Conservation (phyloP, 768 basidiomycete species). For the Pulveroboletus sp. region DNA sequence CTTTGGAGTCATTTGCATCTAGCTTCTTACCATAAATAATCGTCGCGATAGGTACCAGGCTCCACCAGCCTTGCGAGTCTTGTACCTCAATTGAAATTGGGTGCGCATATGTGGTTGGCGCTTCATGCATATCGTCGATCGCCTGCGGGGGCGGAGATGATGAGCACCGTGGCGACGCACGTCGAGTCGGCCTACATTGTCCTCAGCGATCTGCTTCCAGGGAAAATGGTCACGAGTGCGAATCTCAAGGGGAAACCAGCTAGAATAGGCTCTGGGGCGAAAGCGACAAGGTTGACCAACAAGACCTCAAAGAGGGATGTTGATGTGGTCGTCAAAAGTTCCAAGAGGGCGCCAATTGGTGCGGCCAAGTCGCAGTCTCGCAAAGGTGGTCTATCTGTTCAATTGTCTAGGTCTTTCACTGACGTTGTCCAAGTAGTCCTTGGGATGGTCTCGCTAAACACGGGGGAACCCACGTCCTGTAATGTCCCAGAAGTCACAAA, state of each 20-base stretch:
- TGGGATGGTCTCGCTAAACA: constrained; percentile 17
- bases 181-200: constrained; percentile 49
- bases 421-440: constrained; percentile 4
- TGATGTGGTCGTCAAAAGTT: not conserved
- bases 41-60: constrained; percentile 24
- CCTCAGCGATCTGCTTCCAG: constrained; percentile 37
- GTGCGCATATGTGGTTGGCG: constrained; percentile 62
- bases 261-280: constrained; percentile 16
- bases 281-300: constrained; percentile 1
- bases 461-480: constrained; percentile 4
- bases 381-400: constrained; percentile 29
- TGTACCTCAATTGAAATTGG: constrained; percentile 46
- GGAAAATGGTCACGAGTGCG: constrained; percentile 9
- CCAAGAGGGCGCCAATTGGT: constrained; percentile 12
- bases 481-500: not conserved
- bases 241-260: constrained; percentile 22
- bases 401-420: not conserved
- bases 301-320: constrained; percentile 31
- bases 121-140: constrained; percentile 61
- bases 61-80: constrained; percentile 29
- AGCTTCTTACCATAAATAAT: not conserved
- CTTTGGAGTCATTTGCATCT: not conserved
- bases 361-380: constrained; percentile 45
- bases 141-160: constrained; percentile 37
- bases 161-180: constrained; percentile 43